phyloP scores from a whole-genome alignment of 2,329 filamentous ascomycete species.

The Fusarium goolgardi region DNA sequence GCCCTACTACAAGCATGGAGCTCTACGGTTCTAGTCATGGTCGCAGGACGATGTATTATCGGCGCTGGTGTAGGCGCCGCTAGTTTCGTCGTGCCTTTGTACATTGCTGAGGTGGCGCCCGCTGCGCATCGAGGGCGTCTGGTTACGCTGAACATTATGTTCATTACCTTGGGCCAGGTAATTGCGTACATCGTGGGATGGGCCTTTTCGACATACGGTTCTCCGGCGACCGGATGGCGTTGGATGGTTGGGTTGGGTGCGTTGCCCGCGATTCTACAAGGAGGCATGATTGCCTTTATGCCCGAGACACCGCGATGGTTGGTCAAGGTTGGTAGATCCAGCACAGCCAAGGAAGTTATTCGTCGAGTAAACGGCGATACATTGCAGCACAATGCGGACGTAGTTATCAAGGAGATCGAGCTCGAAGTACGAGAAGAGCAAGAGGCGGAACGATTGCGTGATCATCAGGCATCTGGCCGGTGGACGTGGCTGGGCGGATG shows the following conservation, averaged over 20 bases:
- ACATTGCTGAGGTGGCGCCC: slow-evolving; percentile 88
- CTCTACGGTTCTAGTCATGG: slow-evolving; percentile 70
- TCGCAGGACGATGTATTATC: slow-evolving; percentile 74
- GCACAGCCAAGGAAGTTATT: slow-evolving; percentile 74
- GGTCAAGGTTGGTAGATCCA: slow-evolving; percentile 72
- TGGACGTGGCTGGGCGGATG: slow-evolving; percentile 60
- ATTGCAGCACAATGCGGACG: slow-evolving; percentile 62
- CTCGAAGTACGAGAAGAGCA: slow-evolving; percentile 78
- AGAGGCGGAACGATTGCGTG: slow-evolving; percentile 57
- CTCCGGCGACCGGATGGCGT: slow-evolving; percentile 75
- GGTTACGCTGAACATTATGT: slow-evolving; percentile 83
- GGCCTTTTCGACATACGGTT: slow-evolving; percentile 70
- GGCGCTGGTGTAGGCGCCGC: slow-evolving; percentile 79
- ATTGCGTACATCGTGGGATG: slow-evolving; percentile 89
- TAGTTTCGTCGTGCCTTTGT: slow-evolving; percentile 86
- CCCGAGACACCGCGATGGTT: slow-evolving; percentile 93
- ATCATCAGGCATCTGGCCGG: slow-evolving; percentile 43
- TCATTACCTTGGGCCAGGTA: slow-evolving; percentile 89
- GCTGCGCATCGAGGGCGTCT: slow-evolving; percentile 79
- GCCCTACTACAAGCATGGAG: slow-evolving; percentile 73
- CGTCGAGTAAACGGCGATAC: slow-evolving; percentile 69
- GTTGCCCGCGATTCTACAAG: slow-evolving; percentile 78
- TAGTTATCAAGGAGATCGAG: slow-evolving; percentile 76
- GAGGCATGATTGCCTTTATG: slow-evolving; percentile 74
- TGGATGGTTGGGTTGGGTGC: slow-evolving; percentile 93